Evolutionary conservation across 768 basidiomycete genomes (phyloP).

Genomic region (Phaeotremella skinneri): DNA sequence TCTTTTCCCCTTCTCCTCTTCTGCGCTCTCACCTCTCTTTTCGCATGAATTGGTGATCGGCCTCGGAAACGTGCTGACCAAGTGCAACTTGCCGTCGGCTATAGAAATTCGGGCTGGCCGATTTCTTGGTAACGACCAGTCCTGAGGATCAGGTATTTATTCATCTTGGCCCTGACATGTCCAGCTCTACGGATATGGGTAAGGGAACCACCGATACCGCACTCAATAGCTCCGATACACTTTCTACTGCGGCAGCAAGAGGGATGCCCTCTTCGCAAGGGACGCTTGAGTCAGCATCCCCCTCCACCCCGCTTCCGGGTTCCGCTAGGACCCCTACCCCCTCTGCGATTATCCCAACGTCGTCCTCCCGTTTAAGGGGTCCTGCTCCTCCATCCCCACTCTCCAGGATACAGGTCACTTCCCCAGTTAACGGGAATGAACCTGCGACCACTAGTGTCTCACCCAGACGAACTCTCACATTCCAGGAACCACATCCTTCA

Average conservation of each 20-base stretch:
- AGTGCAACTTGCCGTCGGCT: too few relatives aligned
- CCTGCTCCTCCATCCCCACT: constrained; percentile 42
- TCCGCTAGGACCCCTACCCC: constrained; percentile 8
- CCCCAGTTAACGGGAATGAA: neutral
- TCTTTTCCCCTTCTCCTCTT: neutral
- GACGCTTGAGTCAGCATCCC: too few relatives aligned
- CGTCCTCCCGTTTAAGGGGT: constrained; percentile 13
- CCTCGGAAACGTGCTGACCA: too few relatives aligned
- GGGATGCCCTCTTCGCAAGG: too few relatives aligned
- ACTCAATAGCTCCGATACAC: neutral
- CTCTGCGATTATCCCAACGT: constrained; percentile 7
- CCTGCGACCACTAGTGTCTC: neutral
- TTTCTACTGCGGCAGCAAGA: neutral
- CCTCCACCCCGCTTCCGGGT: neutral
- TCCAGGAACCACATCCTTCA: constrained; percentile 52
- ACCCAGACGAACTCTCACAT: neutral
- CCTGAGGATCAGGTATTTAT: constrained; percentile 8
- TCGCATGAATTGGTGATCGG: too few relatives aligned
- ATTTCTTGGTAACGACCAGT: constrained; percentile 21
- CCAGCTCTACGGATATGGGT: constrained; percentile 17
- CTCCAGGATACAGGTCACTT: constrained; percentile 23
- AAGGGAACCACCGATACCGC: constrained; percentile 9
- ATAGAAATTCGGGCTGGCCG: constrained; percentile 23
- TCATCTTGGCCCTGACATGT: constrained; percentile 4
- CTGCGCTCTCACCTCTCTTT: too few relatives aligned